A percentile compares a stretch with the other conserved stretches of the same genome.
These are phyloP conservation scores for Phlebiopsis flavidoalba DNA, from an alignment of 768 basidiomycete genomes.

Conservation along the genomic window DNA sequence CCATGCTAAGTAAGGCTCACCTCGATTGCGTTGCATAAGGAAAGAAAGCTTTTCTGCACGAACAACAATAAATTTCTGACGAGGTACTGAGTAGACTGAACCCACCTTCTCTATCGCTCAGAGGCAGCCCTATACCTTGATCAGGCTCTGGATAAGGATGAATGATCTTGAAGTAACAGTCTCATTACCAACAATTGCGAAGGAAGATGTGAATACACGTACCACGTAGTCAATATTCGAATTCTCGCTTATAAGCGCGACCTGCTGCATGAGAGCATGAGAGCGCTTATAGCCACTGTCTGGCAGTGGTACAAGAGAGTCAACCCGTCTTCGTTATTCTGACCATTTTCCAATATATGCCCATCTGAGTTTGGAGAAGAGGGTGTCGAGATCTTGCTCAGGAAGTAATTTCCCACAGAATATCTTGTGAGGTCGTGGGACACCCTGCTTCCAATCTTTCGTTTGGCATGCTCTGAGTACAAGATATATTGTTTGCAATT, in stretches of 20 bases:
- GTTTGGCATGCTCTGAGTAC: not conserved
- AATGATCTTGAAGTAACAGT: not conserved
- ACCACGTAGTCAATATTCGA: conserved; percentile 1
- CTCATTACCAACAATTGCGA: too few relatives aligned
- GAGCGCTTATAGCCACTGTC: not conserved
- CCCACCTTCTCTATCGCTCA: too few relatives aligned
- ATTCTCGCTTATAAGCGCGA: not conserved
- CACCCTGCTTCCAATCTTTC: conserved; percentile 2
- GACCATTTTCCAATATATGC: too few relatives aligned
- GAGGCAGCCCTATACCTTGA: not conserved
- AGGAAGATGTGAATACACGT: not conserved
- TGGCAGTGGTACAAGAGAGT: not conserved
- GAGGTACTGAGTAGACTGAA: too few relatives aligned
- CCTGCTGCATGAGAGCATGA: conserved; percentile 5
- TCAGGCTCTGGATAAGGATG: not conserved
- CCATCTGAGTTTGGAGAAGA: not conserved
- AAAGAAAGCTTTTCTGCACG: too few relatives aligned
- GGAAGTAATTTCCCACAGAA: not conserved
- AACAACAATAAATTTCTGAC: too few relatives aligned
- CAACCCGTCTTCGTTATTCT: not conserved
- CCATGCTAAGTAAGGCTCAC: too few relatives aligned
- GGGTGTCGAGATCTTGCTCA: not conserved
- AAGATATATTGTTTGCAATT: not conserved
- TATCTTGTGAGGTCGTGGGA: conserved; percentile 1
- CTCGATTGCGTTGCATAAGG: too few relatives aligned